phyloP scores from a whole-genome alignment of 768 basidiomycete genomes.

The Daedaleopsis nitida region DNA sequence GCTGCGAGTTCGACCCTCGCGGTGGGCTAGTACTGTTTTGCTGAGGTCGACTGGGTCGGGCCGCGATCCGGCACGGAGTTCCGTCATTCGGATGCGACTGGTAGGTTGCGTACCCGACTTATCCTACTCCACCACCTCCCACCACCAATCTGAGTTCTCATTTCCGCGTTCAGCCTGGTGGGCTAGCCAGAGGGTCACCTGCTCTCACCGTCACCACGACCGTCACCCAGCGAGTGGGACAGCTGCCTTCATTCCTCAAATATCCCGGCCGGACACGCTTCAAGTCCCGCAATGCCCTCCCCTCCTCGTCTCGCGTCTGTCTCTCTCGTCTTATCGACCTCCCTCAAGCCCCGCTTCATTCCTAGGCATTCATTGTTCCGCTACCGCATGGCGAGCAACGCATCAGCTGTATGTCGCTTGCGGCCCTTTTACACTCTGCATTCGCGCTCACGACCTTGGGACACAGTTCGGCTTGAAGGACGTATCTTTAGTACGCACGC shows the following conservation, averaged over 20 bases:
- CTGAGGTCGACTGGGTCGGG: too few species aligned
- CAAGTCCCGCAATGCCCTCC: conserved; percentile 6
- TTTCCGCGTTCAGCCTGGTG: too few species aligned
- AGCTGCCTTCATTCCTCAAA: too few species aligned
- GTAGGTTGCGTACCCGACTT: background rate
- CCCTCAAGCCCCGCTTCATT: conserved; percentile 5
- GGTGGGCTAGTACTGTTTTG: conserved; percentile 47
- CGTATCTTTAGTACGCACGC: conserved; percentile 67
- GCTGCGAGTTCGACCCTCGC: conserved; percentile 68
- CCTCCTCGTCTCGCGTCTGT: conserved; percentile 1
- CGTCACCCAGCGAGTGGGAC: too few species aligned
- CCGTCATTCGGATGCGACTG: too few species aligned
- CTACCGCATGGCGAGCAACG: conserved; percentile 13
- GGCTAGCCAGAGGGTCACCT: too few species aligned
- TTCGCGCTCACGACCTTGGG: background rate
- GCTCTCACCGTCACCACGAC: too few species aligned
- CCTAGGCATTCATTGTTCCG: conserved; percentile 7
- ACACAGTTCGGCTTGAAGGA: conserved; percentile 77
- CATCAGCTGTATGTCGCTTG: conserved; percentile 1
- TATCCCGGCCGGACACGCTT: too few species aligned
- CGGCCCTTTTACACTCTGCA: too few species aligned
- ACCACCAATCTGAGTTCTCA: too few species aligned
- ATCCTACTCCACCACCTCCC: too few species aligned
- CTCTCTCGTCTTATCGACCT: background rate
- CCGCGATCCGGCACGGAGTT: too few species aligned